phyloP scores from a whole-genome alignment of 345 rosid species.

The Triadica sebifera region DNA sequence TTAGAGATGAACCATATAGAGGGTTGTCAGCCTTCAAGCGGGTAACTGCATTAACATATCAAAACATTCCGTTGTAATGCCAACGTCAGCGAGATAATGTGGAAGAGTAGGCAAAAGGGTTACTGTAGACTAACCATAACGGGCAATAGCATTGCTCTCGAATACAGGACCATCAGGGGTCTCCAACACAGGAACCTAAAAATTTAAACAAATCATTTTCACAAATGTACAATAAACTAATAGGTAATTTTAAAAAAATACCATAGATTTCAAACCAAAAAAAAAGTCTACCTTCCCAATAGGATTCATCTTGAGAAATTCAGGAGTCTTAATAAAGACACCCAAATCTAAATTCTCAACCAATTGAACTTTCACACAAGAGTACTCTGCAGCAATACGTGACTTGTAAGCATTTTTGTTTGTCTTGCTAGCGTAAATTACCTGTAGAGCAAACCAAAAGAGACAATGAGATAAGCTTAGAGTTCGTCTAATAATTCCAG shows the following conservation, averaged over 20 bases:
- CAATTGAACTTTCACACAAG: slow-evolving; percentile 59
- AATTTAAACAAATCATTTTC: not conserved
- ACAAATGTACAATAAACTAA: not conserved
- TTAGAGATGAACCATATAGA: slow-evolving; percentile 58
- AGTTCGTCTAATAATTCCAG: not conserved
- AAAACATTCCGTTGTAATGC: not conserved
- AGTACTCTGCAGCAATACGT: slow-evolving; percentile 75
- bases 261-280: not conserved
- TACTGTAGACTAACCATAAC: slow-evolving; percentile 52
- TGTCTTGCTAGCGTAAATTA: slow-evolving; percentile 48
- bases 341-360: slow-evolving; percentile 70
- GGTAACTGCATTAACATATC: slow-evolving; percentile 42
- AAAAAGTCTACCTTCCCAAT: slow-evolving; percentile 64
- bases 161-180: slow-evolving; percentile 87
- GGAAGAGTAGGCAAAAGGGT: not conserved
- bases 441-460: slow-evolving; percentile 34
- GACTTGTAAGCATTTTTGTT: slow-evolving; percentile 66
- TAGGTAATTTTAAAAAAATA: not conserved
- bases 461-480: not conserved
- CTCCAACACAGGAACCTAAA: slow-evolving; percentile 87
- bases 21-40: slow-evolving; percentile 62
- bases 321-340: slow-evolving; percentile 72
- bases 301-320: slow-evolving; percentile 84
- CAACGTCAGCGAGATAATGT: not conserved
- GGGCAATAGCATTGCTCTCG: slow-evolving; percentile 96